Evolutionary conservation across 768 basidiomycete species (phyloP).

Genomic region (Chalciporus chontae): DNA sequence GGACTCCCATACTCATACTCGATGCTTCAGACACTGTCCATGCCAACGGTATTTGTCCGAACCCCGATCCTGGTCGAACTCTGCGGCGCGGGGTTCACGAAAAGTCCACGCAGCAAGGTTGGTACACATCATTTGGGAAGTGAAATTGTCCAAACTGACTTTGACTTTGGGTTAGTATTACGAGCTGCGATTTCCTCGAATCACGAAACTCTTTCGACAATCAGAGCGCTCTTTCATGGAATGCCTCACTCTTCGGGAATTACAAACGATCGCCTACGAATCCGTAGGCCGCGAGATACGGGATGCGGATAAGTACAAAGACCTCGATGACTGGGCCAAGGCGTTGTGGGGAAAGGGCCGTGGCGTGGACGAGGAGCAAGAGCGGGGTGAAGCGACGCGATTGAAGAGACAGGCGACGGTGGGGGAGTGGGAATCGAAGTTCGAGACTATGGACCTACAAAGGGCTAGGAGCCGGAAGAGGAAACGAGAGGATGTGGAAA

Average conservation of each 20-base stretch:
- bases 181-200: constrained; percentile 79
- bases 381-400: constrained; percentile 24
- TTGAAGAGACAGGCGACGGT: constrained; percentile 37
- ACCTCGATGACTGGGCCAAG: constrained; percentile 45
- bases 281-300: constrained; percentile 48
- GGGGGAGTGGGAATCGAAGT: constrained; percentile 42
- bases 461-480: constrained; percentile 21
- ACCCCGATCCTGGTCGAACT: constrained; percentile 69
- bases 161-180: constrained; percentile 52
- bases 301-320: constrained; percentile 38
- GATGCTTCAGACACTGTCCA: constrained; percentile 43
- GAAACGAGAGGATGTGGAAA: constrained; percentile 20
- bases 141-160: background rate
- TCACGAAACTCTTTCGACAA: constrained; percentile 63
- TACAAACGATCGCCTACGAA: constrained; percentile 54
- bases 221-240: constrained; percentile 66
- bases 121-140: constrained; percentile 10
- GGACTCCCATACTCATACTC: constrained; percentile 54
- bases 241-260: constrained; percentile 42
- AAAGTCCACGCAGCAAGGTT: constrained; percentile 56
- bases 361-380: constrained; percentile 33
- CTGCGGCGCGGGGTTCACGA: constrained; percentile 81
- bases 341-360: constrained; percentile 38
- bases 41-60: constrained; percentile 55
- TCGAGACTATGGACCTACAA: constrained; percentile 28